Base-by-base conservation (phyloP, 169 alveolate species). In the Eimeria praecox region DNA sequence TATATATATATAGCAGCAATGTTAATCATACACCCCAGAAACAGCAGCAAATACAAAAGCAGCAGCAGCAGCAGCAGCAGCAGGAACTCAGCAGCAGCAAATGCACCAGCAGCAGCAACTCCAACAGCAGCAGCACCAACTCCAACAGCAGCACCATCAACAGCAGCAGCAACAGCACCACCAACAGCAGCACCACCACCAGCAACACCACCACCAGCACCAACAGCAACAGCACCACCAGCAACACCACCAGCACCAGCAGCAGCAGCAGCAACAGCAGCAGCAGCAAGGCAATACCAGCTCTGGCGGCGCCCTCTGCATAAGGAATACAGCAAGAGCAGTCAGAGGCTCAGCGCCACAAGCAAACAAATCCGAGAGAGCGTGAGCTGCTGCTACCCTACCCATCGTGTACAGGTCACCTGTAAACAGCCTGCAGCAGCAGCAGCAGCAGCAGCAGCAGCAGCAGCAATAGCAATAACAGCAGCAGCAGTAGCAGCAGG, bases 321-420 rank as follows among this genome's bases (percentile, higher is more conserved):
- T 38, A 20, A 78, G 66, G 35, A 56, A 40, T 14, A 78, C 66
- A 24, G 89, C 89, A 6, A 93, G 87, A 27, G 94, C 96, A 2
- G 87, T 56, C 6, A 93, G 59, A 18, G 96, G 96, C 89, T 78
- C 87, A 12, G 93, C 92, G 69, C 96, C 96, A 73, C 88, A 80
- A 14, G 96, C 96, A 42, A 62, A 93, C 30, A 78, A 38, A 56
- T 93, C 96, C 40, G 96, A 93, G 52, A 93, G 83, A 4, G 94
- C 92, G 88, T 93, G 96, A 44, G 93, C 88, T n/a, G 96, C 96
- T 6, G 93, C 69, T 64, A 93, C 83, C 54, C 91, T 69, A 22
- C 96, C 96, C 69, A 93, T 30, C 27, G 88, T 64, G 77, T 30
- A 93, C 22, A 62, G 44, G 77, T 86, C 93, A 5, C 89, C 88